These are phyloP conservation scores for Macrotyloma uniflorum DNA, from an alignment of 306 rosid genomes.

Conservation along the genomic window DNA sequence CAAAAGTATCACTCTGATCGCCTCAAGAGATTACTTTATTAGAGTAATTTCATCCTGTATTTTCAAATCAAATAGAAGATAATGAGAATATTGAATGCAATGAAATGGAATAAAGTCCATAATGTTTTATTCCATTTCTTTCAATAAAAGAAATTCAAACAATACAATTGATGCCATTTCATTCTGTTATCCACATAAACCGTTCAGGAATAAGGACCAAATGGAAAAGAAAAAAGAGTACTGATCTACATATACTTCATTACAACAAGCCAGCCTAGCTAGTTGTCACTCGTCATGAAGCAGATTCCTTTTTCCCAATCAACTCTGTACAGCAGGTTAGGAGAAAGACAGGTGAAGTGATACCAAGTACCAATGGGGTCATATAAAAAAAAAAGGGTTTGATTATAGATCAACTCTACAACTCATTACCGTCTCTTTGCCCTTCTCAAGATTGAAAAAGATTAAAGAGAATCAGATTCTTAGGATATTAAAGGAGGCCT, in stretches of 20 bases:
- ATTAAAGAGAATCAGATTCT: slow-evolving; percentile 2
- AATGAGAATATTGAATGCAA: not conserved
- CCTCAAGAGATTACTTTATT: too few species aligned
- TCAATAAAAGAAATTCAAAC: not conserved
- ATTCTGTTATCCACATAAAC: slow-evolving; percentile 18
- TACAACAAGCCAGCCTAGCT: slow-evolving; percentile 40
- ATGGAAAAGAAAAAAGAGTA: slow-evolving; percentile 42
- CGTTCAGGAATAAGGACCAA: slow-evolving; percentile 37
- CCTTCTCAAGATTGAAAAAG: slow-evolving; percentile 31
- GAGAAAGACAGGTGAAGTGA: slow-evolving; percentile 36
- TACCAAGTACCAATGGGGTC: slow-evolving; percentile 19
- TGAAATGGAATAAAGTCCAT: not conserved
- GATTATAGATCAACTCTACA: slow-evolving; percentile 14
- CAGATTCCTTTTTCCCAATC: slow-evolving; percentile 30
- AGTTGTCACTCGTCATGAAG: slow-evolving; percentile 35
- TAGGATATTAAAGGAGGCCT: slow-evolving; percentile 44
- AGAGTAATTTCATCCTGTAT: not conserved
- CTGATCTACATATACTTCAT: slow-evolving; percentile 41
- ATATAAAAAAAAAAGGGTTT: not conserved
- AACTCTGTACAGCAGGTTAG: slow-evolving; percentile 53
- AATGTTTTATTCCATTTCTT: slow-evolving; percentile 27
- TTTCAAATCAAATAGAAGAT: not conserved
- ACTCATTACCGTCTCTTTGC: slow-evolving; percentile 30
- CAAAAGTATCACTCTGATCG: too few species aligned
- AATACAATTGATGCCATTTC: slow-evolving; percentile 9